Evolutionary conservation across 2,329 filamentous ascomycete species (phyloP).

Genomic region (Fusarium solani-melongenae): DNA sequence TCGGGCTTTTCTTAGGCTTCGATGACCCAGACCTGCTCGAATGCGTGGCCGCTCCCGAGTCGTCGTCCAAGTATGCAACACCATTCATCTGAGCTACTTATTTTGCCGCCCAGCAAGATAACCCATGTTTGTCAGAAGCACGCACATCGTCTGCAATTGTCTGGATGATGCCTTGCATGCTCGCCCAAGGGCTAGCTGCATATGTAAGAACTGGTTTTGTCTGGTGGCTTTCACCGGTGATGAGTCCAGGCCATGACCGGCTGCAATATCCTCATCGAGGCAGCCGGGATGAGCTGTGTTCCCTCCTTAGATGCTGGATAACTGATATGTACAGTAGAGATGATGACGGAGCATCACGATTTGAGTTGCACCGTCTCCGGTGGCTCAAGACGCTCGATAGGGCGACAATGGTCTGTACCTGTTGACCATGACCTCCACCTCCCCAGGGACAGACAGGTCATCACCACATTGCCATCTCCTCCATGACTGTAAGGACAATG

Average conservation of each 20-base stretch:
- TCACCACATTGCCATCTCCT: neutral
- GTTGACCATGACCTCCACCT: neutral
- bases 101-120: constrained; percentile 1
- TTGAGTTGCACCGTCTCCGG: neutral
- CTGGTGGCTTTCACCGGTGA: constrained; percentile 29
- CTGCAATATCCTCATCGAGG: constrained; percentile 25
- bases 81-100: constrained; percentile 6
- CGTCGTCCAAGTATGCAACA: constrained; percentile 22
- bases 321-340: constrained; percentile 14
- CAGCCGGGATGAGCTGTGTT: constrained; percentile 13
- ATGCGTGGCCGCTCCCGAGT: constrained; percentile 17
- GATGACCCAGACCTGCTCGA: neutral
- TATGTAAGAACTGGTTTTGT: constrained; percentile 28
- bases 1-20: constrained; percentile 3
- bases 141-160: constrained; percentile 19
- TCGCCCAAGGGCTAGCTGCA: constrained; percentile 31
- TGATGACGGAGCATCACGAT: constrained; percentile 5
- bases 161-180: constrained; percentile 20
- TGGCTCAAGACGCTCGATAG: constrained; percentile 5
- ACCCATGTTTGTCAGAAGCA: constrained; percentile 2
- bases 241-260: constrained; percentile 16
- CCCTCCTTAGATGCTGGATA: constrained; percentile 1
- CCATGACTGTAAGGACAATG: constrained; percentile 3
- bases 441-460: neutral
- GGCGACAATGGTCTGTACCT: neutral